These are phyloP conservation scores for Scutellaria minor DNA, from an alignment of 257 asterid genomes.

Conservation along the genomic window DNA sequence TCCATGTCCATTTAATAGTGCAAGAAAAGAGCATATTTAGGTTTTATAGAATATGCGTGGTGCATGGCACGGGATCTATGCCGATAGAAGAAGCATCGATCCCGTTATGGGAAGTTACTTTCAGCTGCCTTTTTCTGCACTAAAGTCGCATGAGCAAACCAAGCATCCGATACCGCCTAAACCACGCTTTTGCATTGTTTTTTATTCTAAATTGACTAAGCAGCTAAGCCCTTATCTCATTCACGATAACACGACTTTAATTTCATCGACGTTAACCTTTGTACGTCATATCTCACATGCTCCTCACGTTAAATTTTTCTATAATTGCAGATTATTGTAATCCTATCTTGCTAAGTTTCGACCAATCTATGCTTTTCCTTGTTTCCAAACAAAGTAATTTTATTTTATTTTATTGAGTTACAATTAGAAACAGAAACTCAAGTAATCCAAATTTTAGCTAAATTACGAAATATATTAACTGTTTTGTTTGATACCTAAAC, in stretches of 20 bases:
- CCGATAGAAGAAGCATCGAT: conserved; percentile 5
- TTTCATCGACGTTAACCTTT: conserved; percentile 27
- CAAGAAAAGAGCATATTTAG: no score
- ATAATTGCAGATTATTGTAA: not conserved
- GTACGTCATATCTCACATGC: conserved; percentile 20
- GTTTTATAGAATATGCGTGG: no score
- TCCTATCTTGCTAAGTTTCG: conserved; percentile 26
- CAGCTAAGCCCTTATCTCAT: conserved; percentile 20
- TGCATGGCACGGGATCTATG: not conserved
- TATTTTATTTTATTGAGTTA: no score
- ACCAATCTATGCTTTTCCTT: conserved; percentile 3
- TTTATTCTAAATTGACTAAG: not conserved
- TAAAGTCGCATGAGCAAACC: not conserved
- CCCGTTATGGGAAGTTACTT: not conserved
- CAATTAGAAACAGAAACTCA: no score
- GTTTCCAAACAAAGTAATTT: not conserved
- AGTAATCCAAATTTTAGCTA: no score
- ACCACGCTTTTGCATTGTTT: conserved; percentile 37
- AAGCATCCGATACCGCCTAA: conserved; percentile 34
- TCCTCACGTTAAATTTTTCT: not conserved
- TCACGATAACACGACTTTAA: conserved; percentile 25
- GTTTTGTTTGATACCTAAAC: no score
- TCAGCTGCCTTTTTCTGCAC: conserved; percentile 28
- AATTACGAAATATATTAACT: no score
- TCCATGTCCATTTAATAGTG: no score